Percentiles rank a stretch among this genome's conserved stretches.
Conservation (phyloP, 1,139 yeast species). For the Yamadazyma oceani region DNA sequence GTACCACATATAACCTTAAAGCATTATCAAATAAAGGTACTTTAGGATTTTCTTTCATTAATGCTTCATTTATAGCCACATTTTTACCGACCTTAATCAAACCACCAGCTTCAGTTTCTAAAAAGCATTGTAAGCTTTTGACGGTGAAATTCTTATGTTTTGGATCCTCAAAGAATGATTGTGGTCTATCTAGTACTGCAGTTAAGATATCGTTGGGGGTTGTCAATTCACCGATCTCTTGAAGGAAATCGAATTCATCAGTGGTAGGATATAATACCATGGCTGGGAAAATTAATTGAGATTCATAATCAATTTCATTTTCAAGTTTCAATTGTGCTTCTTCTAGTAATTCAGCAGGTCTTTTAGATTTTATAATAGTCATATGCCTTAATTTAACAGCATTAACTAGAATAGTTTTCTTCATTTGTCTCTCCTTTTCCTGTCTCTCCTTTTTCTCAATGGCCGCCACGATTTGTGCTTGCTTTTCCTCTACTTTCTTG, state of each 20-base stretch:
- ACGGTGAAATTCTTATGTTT: slow-evolving; percentile 60
- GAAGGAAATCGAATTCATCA: slow-evolving; percentile 81
- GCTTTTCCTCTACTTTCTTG: slow-evolving; percentile 39
- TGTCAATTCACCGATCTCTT: slow-evolving; percentile 67
- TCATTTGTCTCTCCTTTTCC: slow-evolving; percentile 30
- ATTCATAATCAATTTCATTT: slow-evolving; percentile 69
- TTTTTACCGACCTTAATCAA: slow-evolving; percentile 83
- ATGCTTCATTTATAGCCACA: slow-evolving; percentile 60
- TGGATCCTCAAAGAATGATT: slow-evolving; percentile 68
- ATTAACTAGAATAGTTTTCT: slow-evolving; percentile 40
- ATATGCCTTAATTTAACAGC: slow-evolving; percentile 60
- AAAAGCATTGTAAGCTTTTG: slow-evolving; percentile 65
- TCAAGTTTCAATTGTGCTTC: slow-evolving; percentile 57
- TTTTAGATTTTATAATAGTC: slow-evolving; percentile 45
- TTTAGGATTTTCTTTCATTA: slow-evolving; percentile 61
- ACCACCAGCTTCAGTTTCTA: slow-evolving; percentile 85
- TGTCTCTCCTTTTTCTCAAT: slow-evolving; percentile 33
- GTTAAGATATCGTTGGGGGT: slow-evolving; percentile 61
- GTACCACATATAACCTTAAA: slow-evolving; percentile 75
- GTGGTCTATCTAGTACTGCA: slow-evolving; percentile 61
- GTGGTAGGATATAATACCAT: slow-evolving; percentile 80
- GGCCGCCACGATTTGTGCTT: slow-evolving; percentile 33
- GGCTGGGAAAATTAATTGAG: slow-evolving; percentile 79
- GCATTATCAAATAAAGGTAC: slow-evolving; percentile 80
- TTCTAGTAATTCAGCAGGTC: slow-evolving; percentile 52